phyloP scores from a whole-genome alignment of 345 rosid genomes.

The Boechera retrofracta region DNA sequence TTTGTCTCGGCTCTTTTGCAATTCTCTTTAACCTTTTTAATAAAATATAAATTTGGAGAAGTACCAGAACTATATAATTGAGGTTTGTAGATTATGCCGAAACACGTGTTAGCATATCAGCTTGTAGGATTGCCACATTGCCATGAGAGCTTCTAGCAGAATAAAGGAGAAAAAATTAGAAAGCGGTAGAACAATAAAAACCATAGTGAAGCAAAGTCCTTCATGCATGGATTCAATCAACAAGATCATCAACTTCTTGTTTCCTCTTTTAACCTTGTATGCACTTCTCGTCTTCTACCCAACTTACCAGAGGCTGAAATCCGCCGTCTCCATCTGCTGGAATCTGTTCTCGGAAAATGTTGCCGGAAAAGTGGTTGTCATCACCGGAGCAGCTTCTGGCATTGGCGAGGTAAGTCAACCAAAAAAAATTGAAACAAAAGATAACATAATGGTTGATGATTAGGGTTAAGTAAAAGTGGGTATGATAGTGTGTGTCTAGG shows the following conservation, averaged over 20 bases:
- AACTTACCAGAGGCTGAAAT: slow-evolving; percentile 50
- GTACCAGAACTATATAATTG: no score
- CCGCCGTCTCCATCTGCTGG: slow-evolving; percentile 32
- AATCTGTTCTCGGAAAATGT: slow-evolving; percentile 52
- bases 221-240: slow-evolving; percentile 45
- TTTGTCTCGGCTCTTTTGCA: no score
- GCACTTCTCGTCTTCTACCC: slow-evolving; percentile 54
- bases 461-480: background rate
- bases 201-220: slow-evolving; percentile 16
- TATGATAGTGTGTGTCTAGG: slow-evolving; percentile 35
- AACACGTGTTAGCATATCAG: slow-evolving; percentile 1
- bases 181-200: slow-evolving; percentile 12
- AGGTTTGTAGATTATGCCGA: background rate
- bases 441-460: background rate
- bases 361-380: slow-evolving; percentile 67
- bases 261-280: slow-evolving; percentile 38
- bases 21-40: no score
- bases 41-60: no score
- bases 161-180: background rate
- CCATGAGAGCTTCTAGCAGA: background rate
- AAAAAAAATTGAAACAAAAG: background rate
- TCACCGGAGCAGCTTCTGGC: slow-evolving; percentile 75
- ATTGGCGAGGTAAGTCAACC: slow-evolving; percentile 59
- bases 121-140: slow-evolving; percentile 18
- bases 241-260: slow-evolving; percentile 42